Conservation (phyloP, 306 rosid species). For the Senna siamea region DNA sequence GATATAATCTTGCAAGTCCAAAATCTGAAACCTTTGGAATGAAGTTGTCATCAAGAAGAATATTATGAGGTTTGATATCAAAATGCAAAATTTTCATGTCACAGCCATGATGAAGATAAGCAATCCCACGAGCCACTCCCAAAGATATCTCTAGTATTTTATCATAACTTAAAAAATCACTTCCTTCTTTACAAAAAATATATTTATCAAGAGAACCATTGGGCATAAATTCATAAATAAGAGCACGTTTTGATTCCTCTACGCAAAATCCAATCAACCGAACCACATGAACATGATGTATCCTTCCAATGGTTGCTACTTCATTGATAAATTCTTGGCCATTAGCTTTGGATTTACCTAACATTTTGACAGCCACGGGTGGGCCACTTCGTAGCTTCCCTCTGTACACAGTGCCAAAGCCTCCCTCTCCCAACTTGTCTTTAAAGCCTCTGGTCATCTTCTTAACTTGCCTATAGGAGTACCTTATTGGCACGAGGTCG, state of each 20-base stretch:
- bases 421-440: not conserved
- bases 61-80: not conserved
- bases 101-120: not conserved
- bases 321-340: not conserved
- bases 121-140: not conserved
- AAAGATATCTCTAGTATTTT: not conserved
- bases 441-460: not conserved
- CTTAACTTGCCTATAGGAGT: not conserved
- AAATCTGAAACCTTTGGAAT: not conserved
- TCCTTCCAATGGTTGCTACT: constrained; percentile 9
- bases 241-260: not conserved
- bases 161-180: not conserved
- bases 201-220: not conserved
- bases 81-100: not conserved
- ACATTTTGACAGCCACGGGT: not conserved
- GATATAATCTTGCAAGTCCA: not conserved
- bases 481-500: not conserved
- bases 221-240: not conserved
- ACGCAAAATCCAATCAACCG: not conserved
- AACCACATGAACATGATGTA: constrained; percentile 1
- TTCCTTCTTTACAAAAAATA: not conserved
- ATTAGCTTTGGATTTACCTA: not conserved
- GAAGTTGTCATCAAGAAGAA: not conserved
- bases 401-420: not conserved
- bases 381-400: not conserved